Percentiles rank a stretch among this genome's conserved stretches.
These are phyloP conservation scores for Hysterium pulicare DNA, from an alignment of 2,329 filamentous ascomycete species.

Conservation along the genomic window DNA sequence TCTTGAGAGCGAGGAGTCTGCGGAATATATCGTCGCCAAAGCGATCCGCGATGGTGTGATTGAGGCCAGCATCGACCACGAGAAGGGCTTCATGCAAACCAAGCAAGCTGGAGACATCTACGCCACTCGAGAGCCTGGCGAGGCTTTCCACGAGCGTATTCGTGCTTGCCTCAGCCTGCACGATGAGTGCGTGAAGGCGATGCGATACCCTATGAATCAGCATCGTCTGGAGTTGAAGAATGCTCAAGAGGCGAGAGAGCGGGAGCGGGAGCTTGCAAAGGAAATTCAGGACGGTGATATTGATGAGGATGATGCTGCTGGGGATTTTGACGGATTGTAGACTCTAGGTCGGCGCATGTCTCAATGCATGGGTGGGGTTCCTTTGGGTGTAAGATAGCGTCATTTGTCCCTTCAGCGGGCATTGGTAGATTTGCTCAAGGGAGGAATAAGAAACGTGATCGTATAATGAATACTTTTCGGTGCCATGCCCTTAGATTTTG, in stretches of 20 bases:
- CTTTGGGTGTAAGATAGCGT: too few species aligned
- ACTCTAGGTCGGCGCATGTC: too few species aligned
- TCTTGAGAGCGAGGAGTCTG: constrained; percentile 91
- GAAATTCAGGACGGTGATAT: constrained; percentile 97
- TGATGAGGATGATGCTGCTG: constrained; percentile 92
- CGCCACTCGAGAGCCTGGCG: constrained; percentile 88
- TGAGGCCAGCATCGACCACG: constrained; percentile 88
- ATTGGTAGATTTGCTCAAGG: too few species aligned
- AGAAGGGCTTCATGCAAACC: constrained; percentile 97
- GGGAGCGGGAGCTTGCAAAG: constrained; percentile 95
- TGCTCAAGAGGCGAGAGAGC: constrained; percentile 93
- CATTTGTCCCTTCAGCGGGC: too few species aligned
- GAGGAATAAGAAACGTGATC: too few species aligned
- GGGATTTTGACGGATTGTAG: constrained; percentile 94
- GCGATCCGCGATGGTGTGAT: constrained; percentile 97
- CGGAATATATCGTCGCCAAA: constrained; percentile 98
- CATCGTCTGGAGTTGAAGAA: constrained; percentile 96
- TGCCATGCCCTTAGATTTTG: too few species aligned
- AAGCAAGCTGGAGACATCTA: constrained; percentile 96
- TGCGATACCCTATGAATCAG: constrained; percentile 99
- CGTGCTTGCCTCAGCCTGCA: constrained; percentile 85
- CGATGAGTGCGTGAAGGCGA: constrained; percentile 98
- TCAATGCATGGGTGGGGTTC: too few species aligned
- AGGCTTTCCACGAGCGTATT: constrained; percentile 97
- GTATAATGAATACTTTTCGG: too few species aligned